Evolutionary conservation across 2,329 filamentous ascomycete genomes (phyloP).

Genomic region (Nigrograna mackinnonii): DNA sequence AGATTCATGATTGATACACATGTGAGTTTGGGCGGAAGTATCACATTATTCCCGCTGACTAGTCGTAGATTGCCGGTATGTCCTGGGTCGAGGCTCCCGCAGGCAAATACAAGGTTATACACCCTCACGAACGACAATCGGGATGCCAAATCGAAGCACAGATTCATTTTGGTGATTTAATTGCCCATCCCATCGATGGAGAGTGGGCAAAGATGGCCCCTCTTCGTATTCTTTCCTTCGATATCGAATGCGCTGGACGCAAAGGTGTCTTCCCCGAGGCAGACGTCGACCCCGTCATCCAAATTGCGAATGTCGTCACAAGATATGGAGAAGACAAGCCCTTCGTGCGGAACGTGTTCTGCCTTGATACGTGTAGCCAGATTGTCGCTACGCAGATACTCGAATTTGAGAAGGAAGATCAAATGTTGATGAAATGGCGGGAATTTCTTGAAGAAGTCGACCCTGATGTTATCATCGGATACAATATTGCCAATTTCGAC

Average conservation of each 20-base stretch:
- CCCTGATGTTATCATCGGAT: slow-evolving; percentile 96
- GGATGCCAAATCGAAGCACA: slow-evolving; percentile 96
- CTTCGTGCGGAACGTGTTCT: slow-evolving; percentile 96
- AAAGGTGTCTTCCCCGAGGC: slow-evolving; percentile 98
- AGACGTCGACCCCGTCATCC: slow-evolving; percentile 89
- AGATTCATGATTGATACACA: slow-evolving; percentile 98
- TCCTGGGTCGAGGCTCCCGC: slow-evolving; percentile 91
- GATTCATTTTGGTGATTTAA: slow-evolving; percentile 78
- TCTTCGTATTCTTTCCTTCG: slow-evolving; percentile 88
- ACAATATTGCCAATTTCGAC: slow-evolving; percentile 99
- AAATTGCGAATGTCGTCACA: slow-evolving; percentile 96
- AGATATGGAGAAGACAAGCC: slow-evolving; percentile 93
- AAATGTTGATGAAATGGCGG: slow-evolving; percentile 92
- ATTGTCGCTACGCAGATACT: slow-evolving; percentile 96
- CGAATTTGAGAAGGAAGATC: slow-evolving; percentile 77
- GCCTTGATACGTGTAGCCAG: slow-evolving; percentile 84
- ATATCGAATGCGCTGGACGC: slow-evolving; percentile 97
- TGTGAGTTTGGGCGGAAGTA: no score
- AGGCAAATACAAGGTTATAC: slow-evolving; percentile 72
- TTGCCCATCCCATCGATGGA: slow-evolving; percentile 85
- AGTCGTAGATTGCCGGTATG: slow-evolving; percentile 83
- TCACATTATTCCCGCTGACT: no score
- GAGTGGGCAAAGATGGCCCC: slow-evolving; percentile 99
- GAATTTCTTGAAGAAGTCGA: slow-evolving; percentile 89
- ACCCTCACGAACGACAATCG: slow-evolving; percentile 71